Percentiles rank a stretch among this genome's conserved stretches.
phyloP scores from a whole-genome alignment of 345 rosid genomes.

The Populus pruinosa region DNA sequence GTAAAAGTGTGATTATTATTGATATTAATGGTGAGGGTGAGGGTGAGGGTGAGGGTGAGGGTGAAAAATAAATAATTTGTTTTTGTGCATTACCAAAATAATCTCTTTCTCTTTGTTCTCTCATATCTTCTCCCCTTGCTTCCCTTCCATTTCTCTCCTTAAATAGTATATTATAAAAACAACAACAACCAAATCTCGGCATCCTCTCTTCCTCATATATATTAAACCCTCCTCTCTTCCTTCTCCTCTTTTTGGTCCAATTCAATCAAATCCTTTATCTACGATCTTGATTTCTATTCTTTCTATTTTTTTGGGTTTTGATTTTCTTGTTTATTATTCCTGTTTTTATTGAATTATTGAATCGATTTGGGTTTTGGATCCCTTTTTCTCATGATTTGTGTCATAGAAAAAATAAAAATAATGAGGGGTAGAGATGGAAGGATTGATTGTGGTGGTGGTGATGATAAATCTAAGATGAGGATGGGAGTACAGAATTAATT shows the following conservation, averaged over 20 bases:
- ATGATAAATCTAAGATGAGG: constrained; percentile 1
- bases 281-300: background rate
- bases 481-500: background rate
- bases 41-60: no score
- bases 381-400: background rate
- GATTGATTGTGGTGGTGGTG: background rate
- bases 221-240: background rate
- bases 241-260: background rate
- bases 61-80: no score
- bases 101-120: no score
- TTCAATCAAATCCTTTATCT: background rate
- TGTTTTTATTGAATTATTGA: background rate
- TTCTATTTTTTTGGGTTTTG: background rate
- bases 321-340: background rate
- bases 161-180: background rate
- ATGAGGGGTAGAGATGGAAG: background rate
- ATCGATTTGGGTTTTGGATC: constrained; percentile 12
- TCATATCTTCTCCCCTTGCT: background rate
- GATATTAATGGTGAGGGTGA: no score
- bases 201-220: background rate
- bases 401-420: no score
- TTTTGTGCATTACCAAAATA: background rate
- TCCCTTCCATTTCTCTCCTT: background rate
- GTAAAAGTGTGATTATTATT: no score
- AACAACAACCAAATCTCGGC: constrained; percentile 3